Evolutionary conservation across 2,329 filamentous ascomycete genomes (phyloP).

Genomic region (Trichoderma endophyticum): DNA sequence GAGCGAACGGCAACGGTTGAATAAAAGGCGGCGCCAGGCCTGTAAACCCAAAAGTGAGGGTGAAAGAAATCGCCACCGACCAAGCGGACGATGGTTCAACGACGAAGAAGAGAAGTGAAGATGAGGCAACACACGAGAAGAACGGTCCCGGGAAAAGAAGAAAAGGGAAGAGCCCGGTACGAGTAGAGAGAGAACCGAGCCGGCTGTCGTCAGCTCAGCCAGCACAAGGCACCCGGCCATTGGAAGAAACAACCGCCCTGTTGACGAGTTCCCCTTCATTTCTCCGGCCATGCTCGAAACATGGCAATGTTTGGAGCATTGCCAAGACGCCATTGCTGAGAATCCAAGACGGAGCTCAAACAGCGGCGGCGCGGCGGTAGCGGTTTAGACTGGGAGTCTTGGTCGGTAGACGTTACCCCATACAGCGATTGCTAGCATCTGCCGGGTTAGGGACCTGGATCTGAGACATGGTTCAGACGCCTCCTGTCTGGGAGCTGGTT

Average conservation of each 20-base stretch:
- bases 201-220: neutral
- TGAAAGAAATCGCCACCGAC: slow-evolving; percentile 1
- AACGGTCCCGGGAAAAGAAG: slow-evolving; percentile 20
- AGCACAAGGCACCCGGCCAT: neutral
- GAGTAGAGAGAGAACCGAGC: slow-evolving; percentile 17
- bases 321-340: slow-evolving; percentile 2
- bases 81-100: slow-evolving; percentile 6
- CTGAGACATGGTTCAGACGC: slow-evolving; percentile 32
- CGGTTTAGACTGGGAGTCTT: slow-evolving; percentile 6
- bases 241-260: neutral
- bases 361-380: slow-evolving; percentile 6
- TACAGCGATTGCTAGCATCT: neutral
- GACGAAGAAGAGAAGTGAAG: slow-evolving; percentile 20
- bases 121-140: slow-evolving; percentile 19
- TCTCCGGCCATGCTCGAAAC: slow-evolving; percentile 2
- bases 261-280: slow-evolving; percentile 6
- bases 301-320: slow-evolving; percentile 9
- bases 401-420: neutral
- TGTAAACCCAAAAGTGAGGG: neutral
- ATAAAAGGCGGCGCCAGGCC: slow-evolving; percentile 17
- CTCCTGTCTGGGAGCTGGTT: slow-evolving; percentile 26
- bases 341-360: slow-evolving; percentile 15
- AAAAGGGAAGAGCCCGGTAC: slow-evolving; percentile 10
- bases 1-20: slow-evolving; percentile 15
- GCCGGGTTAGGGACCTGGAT: slow-evolving; percentile 7